Conservation (phyloP, 2,329 filamentous ascomycete species). For the Sphaceloma murrayae region DNA sequence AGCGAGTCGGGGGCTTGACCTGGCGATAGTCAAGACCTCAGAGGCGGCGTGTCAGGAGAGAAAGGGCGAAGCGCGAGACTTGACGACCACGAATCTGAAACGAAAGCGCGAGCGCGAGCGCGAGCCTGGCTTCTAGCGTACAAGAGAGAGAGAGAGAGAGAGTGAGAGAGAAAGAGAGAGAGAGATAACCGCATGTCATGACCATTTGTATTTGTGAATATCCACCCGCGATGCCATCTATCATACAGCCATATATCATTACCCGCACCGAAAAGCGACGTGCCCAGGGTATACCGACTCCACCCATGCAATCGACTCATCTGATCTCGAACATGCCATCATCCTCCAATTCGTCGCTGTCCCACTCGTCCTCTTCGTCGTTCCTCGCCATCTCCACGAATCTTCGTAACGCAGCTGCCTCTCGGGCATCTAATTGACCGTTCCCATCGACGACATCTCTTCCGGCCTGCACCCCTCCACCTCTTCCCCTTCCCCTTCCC, state of each 20-base stretch:
- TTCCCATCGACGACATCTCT: conserved; percentile 14
- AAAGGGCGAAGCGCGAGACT: neutral
- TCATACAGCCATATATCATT: conserved; percentile 1
- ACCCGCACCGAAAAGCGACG: neutral
- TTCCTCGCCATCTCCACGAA: conserved; percentile 44
- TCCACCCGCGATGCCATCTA: conserved; percentile 1
- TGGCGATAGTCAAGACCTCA: neutral
- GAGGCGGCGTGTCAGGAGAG: neutral
- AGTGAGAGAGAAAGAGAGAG: neutral
- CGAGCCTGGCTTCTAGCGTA: conserved; percentile 1
- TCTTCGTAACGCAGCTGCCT: conserved; percentile 34
- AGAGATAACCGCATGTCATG: neutral
- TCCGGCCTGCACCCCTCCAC: conserved; percentile 19
- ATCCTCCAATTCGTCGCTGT: conserved; percentile 47
- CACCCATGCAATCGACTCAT: neutral
- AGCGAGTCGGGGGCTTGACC: conserved; percentile 1
- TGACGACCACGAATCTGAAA: neutral
- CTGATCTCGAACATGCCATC: conserved; percentile 25
- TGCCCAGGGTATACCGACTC: no score
- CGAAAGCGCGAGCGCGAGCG: no score
- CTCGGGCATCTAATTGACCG: conserved; percentile 20
- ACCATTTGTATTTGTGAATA: neutral
- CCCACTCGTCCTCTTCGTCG: conserved; percentile 51
- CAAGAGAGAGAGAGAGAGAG: no score
- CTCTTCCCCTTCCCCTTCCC: conserved; percentile 4